A percentile compares a stretch with the other conserved stretches of the same genome.
Evolutionary conservation across 208 protist genomes (phyloP).

Genomic region (Wallacemonas sp.): DNA sequence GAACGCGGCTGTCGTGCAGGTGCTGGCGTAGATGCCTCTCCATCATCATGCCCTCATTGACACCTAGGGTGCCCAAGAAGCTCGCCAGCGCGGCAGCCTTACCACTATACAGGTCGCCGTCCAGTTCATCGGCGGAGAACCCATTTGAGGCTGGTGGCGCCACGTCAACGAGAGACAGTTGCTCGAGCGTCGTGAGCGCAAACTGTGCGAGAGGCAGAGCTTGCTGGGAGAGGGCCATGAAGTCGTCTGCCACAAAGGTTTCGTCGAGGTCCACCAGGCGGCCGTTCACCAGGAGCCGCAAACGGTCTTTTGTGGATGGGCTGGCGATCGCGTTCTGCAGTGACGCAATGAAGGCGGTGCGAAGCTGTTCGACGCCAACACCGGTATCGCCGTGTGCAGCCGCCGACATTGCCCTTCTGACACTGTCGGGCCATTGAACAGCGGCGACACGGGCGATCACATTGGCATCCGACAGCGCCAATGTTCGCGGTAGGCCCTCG

Average conservation of each 20-base stretch:
- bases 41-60: neutral
- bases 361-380: neutral
- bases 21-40: neutral
- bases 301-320: neutral
- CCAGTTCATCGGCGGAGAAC: constrained; percentile 27
- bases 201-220: constrained; percentile 17
- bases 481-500: neutral
- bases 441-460: neutral
- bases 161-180: constrained; percentile 38
- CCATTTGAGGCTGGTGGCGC: neutral
- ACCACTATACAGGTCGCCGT: constrained; percentile 36
- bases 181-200: constrained; percentile 20
- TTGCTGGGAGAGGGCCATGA: constrained; percentile 17
- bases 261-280: constrained; percentile 37
- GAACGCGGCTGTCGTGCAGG: neutral
- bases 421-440: neutral
- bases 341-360: neutral
- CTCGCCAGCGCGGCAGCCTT: constrained; percentile 37
- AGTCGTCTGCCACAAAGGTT: constrained; percentile 34
- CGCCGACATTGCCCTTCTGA: neutral
- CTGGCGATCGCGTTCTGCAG: neutral
- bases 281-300: constrained; percentile 43
- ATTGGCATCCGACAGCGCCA: constrained; percentile 3
- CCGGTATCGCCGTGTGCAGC: neutral
- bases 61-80: neutral